Base-by-base conservation (phyloP, 176 grass and related monocot species). In the Pontederia crassipes region DNA sequence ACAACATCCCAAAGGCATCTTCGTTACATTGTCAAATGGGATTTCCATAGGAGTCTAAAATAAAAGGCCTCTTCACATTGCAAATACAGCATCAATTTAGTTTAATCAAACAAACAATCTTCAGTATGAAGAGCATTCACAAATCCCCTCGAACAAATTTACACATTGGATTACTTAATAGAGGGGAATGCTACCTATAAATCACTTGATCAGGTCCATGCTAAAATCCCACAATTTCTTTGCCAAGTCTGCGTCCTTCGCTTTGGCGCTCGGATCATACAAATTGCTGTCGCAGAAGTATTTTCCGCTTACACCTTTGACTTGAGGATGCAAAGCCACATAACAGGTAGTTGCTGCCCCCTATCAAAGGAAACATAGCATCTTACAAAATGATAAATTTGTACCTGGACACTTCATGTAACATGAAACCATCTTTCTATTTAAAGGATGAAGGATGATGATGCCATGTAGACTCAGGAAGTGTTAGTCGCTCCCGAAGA, bases 311-410 rank as follows among this genome's bases (percentile, higher is more conserved):
- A 88, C 81, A 0, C 83, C 83, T 63, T 77, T 85, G 8, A 78
- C 81, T 64, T 75, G 74, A 0, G 78, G 83, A 79, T 96, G 83
- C 73, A 96, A 67, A 0, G 86, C 86, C 1, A 85, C 78, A 29
- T 96, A 96, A 72, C 92, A 97, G 56, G 76, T 80, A 6, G 84
- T 97, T 20, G 87, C 87, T 20, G 92, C 92, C n/a, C 92, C 87
- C 87, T 97, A 52, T 72, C 45, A 28, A 51, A 46, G 1, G 74
- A 58, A 76, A 52, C 57, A 71, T 72, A n/a, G 50, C 26, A 1
- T 54, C 15, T 62, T 54, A 58, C 46, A 64, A n/a, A 12, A 35
- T 11, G 59, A 8, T 2, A 5, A 64, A 11, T 16, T 17, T 20
- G 24, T 10, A 48, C 12, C 3, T 8, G 13, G 1, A 28, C 6